A percentile compares a stretch with the other conserved stretches of the same genome.
These are phyloP conservation scores for Narthecium ossifragum DNA, from an alignment of 106 monocot species.

Conservation along the genomic window DNA sequence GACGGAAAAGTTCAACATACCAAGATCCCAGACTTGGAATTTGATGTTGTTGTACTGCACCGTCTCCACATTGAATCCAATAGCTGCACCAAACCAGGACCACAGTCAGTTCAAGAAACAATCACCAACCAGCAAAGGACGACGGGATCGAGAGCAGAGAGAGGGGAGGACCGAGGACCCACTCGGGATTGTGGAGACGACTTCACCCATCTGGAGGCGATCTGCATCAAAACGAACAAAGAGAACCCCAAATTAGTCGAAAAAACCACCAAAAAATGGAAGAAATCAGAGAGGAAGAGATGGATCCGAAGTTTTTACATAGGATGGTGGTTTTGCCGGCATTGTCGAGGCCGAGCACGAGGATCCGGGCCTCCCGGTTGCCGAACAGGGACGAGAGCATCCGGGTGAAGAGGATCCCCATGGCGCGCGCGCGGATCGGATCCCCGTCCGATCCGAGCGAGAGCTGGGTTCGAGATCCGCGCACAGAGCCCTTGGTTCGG, in stretches of 20 bases:
- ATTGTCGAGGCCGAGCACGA: slow-evolving; percentile 99
- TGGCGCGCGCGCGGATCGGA: slow-evolving; percentile 26
- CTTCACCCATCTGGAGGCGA: slow-evolving; percentile 98
- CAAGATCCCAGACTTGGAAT: slow-evolving; percentile 99
- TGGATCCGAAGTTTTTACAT: slow-evolving; percentile 22
- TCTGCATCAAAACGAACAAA: slow-evolving; percentile 42
- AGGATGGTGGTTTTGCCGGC: slow-evolving; percentile 99
- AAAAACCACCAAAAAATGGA: not conserved
- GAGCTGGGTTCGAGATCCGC: not conserved
- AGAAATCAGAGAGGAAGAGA: not conserved
- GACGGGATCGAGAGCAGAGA: too few species aligned
- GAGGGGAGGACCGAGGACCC: slow-evolving; percentile 12
- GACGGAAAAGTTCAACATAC: too few species aligned
- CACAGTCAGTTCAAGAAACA: not conserved
- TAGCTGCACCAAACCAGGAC: slow-evolving; percentile 43
- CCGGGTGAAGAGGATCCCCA: slow-evolving; percentile 95
- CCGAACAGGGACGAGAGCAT: slow-evolving; percentile 92
- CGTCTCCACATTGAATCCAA: slow-evolving; percentile 99
- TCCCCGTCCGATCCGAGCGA: not conserved
- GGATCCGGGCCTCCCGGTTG: slow-evolving; percentile 95
- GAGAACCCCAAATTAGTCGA: slow-evolving; percentile 2
- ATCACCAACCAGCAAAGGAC: too few species aligned
- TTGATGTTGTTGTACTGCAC: slow-evolving; percentile 98
- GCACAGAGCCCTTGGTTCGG: not conserved
- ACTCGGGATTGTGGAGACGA: slow-evolving; percentile 98